Evolutionary conservation across 2,329 filamentous ascomycete genomes (phyloP), one percentile per base, ranked within the genome.

Genomic region (Madurella mycetomatis): DNA sequence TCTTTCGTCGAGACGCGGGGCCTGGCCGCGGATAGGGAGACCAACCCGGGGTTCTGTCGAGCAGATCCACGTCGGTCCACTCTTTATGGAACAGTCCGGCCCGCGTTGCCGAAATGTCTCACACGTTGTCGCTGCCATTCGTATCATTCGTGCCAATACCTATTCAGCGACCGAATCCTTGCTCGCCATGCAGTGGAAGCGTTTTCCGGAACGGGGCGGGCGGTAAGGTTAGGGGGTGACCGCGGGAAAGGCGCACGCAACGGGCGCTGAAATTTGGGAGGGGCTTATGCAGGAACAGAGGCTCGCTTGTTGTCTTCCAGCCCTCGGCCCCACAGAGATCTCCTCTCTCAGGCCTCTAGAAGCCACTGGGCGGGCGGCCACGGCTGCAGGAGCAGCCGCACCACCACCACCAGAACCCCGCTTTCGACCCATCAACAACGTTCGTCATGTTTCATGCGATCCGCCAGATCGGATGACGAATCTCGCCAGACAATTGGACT

Each of bases 371-470:
- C 2, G 13, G 34, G 34, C 34, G 9, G 4, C 9, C 9, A n/a
- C n/a, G n/a, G n/a, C n/a, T 15, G 11, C 34, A 37, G 34, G 13
- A 31, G 40, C 46, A 43, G 54, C 49, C 49, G 57, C 57, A 54
- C 53, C 51, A 55, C 53, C 49, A 51, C 48, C 40, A 39, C 30
- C 46, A 51, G 17, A 32, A 7, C 41, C 57, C 56, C 54, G 34
- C 34, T 37, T 57, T 53, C 47, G 47, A 51, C 58, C 46, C 58
- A 60, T 58, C 49, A 43, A 47, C 50, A 57, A 53, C 55, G 15
- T 32, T 59, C 48, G 19, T 47, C 50, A n/a, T 58, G 60, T 62
- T 62, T 62, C 58, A 62, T 48, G 56, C 54, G 54, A 43, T 43
- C 47, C 46, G 18, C 41, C 16, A 37, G 47, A 50, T 47, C 51